Evolutionary conservation across 495 filamentous ascomycete species (phyloP), one percentile per base, ranked within the genome.

Genomic region (Delitschia confertaspora): DNA sequence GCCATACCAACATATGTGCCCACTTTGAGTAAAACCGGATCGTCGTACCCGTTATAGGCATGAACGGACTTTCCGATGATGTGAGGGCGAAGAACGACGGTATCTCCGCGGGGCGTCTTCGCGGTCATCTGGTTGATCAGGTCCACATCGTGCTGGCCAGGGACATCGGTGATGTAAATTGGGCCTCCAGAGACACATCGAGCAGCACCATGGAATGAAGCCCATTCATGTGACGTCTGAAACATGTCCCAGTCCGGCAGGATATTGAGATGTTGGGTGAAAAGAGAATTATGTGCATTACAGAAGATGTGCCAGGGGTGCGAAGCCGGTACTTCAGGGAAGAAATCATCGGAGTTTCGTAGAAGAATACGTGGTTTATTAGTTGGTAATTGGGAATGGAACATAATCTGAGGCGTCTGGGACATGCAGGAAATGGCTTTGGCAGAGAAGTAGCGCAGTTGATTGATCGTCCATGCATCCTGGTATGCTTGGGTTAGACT

Each of bases 161-260:
- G 89, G 8, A 75, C 72, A 55, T 98, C 91, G 2, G 91, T 96
- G 55, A 98, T 84, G 47, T 88, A 94, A 27, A 98, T 78, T 0
- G 89, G 91, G 1, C 91, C 91, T 1, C 91, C 91, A 37, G 79
- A 85, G 7, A 98, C 74, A 61, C 85, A 94, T 11, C 91, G 73
- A 8, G 86, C 88, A 8, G 91, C 87, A 21, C 83, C 91, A 39
- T 98, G 91, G 63, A 88, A 91, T 0, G 71, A 71, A 1, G 79
- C 79, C 52, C 83, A 91, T 2, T 73, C 66, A 56, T 89, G 84
- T 19, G 67, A 67, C 1, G 91, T 94, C 59, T 98, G 91, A 62
- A 98, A 98, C 91, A 98, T 96, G 62, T 96, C 91, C 91, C 91
- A 98, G 62, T 98, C 91, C 0, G 88, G 88, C 10, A 85, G 51